A percentile compares a stretch with the other conserved stretches of the same genome.
Conservation (phyloP, 371 early-diverging fungal genomes). For the Rhizopus arrhizus region DNA sequence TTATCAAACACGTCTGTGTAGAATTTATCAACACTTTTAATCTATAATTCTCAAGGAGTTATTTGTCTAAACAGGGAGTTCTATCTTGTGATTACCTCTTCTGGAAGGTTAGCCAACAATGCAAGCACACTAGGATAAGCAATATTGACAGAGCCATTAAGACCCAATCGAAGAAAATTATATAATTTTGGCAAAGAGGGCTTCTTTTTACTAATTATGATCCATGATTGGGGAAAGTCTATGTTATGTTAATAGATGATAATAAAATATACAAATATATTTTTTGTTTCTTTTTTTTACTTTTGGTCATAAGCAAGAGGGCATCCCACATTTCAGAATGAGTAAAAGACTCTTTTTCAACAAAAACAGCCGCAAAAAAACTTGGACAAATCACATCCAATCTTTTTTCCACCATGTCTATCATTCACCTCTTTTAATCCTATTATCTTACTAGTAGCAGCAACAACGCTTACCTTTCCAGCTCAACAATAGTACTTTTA, state of each 20-base stretch:
- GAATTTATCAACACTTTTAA: constrained; percentile 49
- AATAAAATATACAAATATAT: background rate
- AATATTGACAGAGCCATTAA: constrained; percentile 62
- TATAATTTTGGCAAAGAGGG: constrained; percentile 65
- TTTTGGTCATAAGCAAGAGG: constrained; percentile 61
- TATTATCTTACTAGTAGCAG: too few relatives aligned
- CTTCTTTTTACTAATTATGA: constrained; percentile 63
- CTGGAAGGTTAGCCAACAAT: constrained; percentile 61
- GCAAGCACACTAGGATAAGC: constrained; percentile 77
- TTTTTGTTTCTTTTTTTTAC: constrained; percentile 38
- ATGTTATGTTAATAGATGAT: constrained; percentile 4
- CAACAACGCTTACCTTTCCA: constrained; percentile 38
- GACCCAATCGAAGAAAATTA: constrained; percentile 65
- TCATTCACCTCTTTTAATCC: background rate
- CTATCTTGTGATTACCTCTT: constrained; percentile 35
- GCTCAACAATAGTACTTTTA: constrained; percentile 36
- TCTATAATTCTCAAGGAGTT: constrained; percentile 7
- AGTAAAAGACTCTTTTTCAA: constrained; percentile 56
- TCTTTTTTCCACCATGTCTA: constrained; percentile 46
- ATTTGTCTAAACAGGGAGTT: constrained; percentile 1
- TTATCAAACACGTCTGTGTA: constrained; percentile 62
- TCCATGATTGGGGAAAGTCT: constrained; percentile 72
- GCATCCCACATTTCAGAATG: constrained; percentile 70
- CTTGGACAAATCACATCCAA: constrained; percentile 52
- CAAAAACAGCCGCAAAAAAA: constrained; percentile 56